phyloP scores from a whole-genome alignment of 306 rosid species.

The Castanopsis chinensis region DNA sequence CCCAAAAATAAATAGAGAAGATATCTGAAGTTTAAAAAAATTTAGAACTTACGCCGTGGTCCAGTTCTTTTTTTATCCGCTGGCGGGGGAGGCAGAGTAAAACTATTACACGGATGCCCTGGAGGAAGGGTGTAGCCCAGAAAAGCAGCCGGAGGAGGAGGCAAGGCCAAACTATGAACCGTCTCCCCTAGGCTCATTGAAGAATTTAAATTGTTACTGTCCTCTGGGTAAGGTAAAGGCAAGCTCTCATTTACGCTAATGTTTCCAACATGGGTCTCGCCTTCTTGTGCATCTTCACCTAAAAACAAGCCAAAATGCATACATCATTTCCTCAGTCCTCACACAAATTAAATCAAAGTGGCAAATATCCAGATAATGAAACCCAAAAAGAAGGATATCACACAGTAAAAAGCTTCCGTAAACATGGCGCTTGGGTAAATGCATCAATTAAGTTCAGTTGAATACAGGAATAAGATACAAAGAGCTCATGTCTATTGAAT shows the following conservation, averaged over 20 bases:
- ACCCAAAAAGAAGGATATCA: constrained; percentile 10
- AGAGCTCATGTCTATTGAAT: background rate
- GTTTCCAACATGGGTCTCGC: constrained; percentile 6
- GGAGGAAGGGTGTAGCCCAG: constrained; percentile 80
- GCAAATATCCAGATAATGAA: background rate
- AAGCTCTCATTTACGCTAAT: constrained; percentile 39
- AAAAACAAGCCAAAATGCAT: constrained; percentile 24
- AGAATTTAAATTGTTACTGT: constrained; percentile 20
- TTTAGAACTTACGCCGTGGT: constrained; percentile 74
- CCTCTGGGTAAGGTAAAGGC: constrained; percentile 15
- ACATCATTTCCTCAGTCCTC: constrained; percentile 22
- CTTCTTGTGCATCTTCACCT: constrained; percentile 60
- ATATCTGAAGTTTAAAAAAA: background rate
- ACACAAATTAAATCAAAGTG: constrained; percentile 1
- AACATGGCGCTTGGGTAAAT: background rate
- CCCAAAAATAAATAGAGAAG: background rate
- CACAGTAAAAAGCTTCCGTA: background rate
- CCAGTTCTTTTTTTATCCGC: constrained; percentile 87
- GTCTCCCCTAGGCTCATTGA: constrained; percentile 4
- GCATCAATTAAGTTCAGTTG: constrained; percentile 8
- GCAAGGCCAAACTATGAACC: constrained; percentile 22
- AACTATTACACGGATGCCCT: constrained; percentile 82
- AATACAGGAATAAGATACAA: background rate
- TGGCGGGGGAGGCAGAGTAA: constrained; percentile 91
- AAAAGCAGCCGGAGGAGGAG: constrained; percentile 63